Base-by-base conservation (phyloP, 345 rosid genomes). In the Ceriops zippeliana region DNA sequence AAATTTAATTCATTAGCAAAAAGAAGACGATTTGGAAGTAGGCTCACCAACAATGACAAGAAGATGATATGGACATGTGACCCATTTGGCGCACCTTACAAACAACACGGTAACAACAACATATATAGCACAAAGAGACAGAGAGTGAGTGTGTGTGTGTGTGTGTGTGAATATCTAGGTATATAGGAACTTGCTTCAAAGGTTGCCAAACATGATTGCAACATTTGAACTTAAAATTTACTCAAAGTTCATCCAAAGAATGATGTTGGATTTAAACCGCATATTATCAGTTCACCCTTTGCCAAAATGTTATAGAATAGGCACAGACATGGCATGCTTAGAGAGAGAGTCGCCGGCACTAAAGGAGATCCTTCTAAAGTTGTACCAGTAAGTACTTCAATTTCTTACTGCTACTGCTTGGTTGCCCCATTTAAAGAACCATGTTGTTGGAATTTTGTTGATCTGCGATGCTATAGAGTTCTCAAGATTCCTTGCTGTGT, bases 331-430 rank as follows among this genome's bases (percentile, higher is more conserved):
- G 88, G 81, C 84, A 21, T 71, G 78, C 63, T 82, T 82, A 61
- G 80, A 82, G 51, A 82, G 86, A 75, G 83, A 81, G n/a, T 84
- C 88, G 7, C 90, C 88, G 1, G 84, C 88, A 22, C 64, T 86
- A 32, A 80, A 78, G 77, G 76, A 84, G 66, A 74, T 80, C 54
- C 75, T 86, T 76, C 81, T 82, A 77, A 70, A 70, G 64, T 28
- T 86, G 24, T 69, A 82, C 54, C 68, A 78, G 84, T 86, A 70
- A 70, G 77, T 57, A 20, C 57, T n/a, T 32, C 0, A 1, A 4
- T 2, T 0, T 26, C 26, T 31, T 31, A 17, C 10, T 32, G 21
- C 51, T 30, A 5, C 60, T n/a, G 13, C 15, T 38, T 10, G 13
- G 13, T 38, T 38, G 13, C 1, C 11, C 1, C 10, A 1, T 38